A percentile compares a stretch with the other conserved stretches of the same genome.
Evolutionary conservation across 2,329 filamentous ascomycete genomes (phyloP).

Genomic region (Tolypocladium ovalisporum): DNA sequence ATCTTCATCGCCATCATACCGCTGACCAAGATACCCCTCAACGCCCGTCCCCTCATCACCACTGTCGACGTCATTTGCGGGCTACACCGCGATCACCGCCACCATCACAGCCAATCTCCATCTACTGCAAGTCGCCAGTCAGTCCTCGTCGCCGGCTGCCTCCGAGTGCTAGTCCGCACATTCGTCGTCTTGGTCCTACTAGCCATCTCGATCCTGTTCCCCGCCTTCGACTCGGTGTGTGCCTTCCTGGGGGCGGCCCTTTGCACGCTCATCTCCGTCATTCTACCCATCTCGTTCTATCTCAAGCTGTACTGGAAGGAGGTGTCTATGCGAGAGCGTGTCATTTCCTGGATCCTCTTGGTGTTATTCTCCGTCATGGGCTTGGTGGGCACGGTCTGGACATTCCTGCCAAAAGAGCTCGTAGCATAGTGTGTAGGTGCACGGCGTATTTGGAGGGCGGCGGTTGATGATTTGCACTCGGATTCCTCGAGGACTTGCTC

Average conservation of each 20-base stretch:
- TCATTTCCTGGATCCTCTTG: slow-evolving; percentile 59
- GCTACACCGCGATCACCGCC: slow-evolving; percentile 39
- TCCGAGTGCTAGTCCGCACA: slow-evolving; percentile 53
- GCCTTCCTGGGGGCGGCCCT: slow-evolving; percentile 80
- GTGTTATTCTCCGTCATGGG: slow-evolving; percentile 59
- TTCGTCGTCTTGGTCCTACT: slow-evolving; percentile 62
- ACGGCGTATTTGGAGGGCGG: background rate
- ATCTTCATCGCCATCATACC: slow-evolving; percentile 87
- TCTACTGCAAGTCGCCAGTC: slow-evolving; percentile 26
- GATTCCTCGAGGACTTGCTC: no score
- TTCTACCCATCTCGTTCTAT: slow-evolving; percentile 79
- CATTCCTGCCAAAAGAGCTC: slow-evolving; percentile 70
- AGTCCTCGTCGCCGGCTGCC: slow-evolving; percentile 28
- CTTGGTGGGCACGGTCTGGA: slow-evolving; percentile 71
- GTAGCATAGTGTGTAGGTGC: slow-evolving; percentile 47
- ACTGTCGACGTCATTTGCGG: slow-evolving; percentile 75
- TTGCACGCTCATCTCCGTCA: slow-evolving; percentile 90
- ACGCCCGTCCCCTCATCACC: slow-evolving; percentile 76
- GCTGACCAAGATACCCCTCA: slow-evolving; percentile 87
- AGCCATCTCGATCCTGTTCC: slow-evolving; percentile 56
- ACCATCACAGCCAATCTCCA: slow-evolving; percentile 22
- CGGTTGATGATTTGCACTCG: no score
- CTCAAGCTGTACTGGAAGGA: slow-evolving; percentile 77
- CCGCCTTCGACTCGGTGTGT: slow-evolving; percentile 83
- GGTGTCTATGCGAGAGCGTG: slow-evolving; percentile 51